Evolutionary conservation across 306 rosid genomes (phyloP), one percentile per base, ranked within the genome.

Genomic region (Malus asiatica): DNA sequence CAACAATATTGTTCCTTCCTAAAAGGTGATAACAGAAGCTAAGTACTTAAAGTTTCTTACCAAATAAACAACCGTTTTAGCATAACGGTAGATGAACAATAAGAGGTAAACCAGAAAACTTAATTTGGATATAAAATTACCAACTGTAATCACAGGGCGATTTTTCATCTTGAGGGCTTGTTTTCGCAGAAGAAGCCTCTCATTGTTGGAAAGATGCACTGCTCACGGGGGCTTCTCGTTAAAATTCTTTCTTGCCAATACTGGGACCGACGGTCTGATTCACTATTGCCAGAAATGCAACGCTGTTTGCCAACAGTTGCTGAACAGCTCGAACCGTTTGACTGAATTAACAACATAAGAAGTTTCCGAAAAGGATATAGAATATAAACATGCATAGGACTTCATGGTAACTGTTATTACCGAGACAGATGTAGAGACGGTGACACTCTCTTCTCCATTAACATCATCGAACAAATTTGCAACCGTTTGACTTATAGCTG

Each of bases 101-200:
- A 14, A 48, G 40, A 48, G 19, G 53, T 15, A 48, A 48, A 48
- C 53, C 3, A 5, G 53, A 48, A 15, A 14, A 15, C 19, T 14
- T 48, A 15, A 48, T 4, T 5, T 48, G 53, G 53, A 14, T 48
- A 48, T 48, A 14, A 48, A 48, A 48, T 48, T 48, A 48, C 19
- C 20, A 2, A 48, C 55, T 4, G 55, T 85, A 74, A 95, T 85
- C 75, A 90, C 88, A 52, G 93, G 93, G 64, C 88, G 90, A 62
- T 92, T 92, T 83, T 78, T 84, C 93, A 90, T 88, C 80, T 60
- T 79, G 42, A 94, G 88, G 57, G 20, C 62, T 77, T 92, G 96
- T 88, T 74, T 89, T 71, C 96, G 83, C 29, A 95, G 88, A 77
- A 90, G 95, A 64, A 95, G 95, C 78, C 97, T 89, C 86, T 92